phyloP scores from a whole-genome alignment of 345 rosid species.

The Jatropha curcas region DNA sequence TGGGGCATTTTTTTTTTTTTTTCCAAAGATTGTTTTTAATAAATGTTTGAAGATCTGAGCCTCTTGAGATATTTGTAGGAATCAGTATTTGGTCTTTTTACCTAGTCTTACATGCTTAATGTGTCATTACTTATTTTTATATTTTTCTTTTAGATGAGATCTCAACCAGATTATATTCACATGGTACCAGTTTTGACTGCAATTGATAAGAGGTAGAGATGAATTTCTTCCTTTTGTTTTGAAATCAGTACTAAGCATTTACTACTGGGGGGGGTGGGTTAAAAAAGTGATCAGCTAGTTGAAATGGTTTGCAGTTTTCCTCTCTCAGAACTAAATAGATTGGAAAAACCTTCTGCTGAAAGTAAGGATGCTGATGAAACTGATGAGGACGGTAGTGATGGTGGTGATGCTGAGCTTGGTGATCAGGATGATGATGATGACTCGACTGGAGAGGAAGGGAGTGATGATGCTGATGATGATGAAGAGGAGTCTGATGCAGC shows the following conservation, averaged over 20 bases:
- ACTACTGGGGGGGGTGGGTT: too few relatives aligned
- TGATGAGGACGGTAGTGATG: slow-evolving; percentile 5
- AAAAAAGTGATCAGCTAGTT: neutral
- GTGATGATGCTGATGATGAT: slow-evolving; percentile 6
- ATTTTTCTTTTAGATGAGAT: neutral
- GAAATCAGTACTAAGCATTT: neutral
- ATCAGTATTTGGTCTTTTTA: neutral
- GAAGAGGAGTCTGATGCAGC: too few relatives aligned
- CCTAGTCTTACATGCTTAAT: neutral
- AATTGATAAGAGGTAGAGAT: slow-evolving; percentile 1
- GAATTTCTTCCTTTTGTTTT: neutral
- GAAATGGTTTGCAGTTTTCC: slow-evolving; percentile 11
- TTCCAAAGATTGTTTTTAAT: neutral
- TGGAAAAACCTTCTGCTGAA: slow-evolving; percentile 1
- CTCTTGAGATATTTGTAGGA: neutral
- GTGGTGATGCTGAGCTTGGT: neutral
- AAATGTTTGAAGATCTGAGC: neutral
- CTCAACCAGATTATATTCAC: neutral
- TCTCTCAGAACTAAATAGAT: slow-evolving; percentile 9
- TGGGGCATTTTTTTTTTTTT: neutral
- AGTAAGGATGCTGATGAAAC: slow-evolving; percentile 12
- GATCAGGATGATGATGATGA: neutral
- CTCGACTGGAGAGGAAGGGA: neutral
- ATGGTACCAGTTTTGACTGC: slow-evolving; percentile 3
- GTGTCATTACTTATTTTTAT: neutral